Base-by-base conservation (phyloP, 1,139 yeast species). In the Hemisphaericaspora xylanilytica region DNA sequence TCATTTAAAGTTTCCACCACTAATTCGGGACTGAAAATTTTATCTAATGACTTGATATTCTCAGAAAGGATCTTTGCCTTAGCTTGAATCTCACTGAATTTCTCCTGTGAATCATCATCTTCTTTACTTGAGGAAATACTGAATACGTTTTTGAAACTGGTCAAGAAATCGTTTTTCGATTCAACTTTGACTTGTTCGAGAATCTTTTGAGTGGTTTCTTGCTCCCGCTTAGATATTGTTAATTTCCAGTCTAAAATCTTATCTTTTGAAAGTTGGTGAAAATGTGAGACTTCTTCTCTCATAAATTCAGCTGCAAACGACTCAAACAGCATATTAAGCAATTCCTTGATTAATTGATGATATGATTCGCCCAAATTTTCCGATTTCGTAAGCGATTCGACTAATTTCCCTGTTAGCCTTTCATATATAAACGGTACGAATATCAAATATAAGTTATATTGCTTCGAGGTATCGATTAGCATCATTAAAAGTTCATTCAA, bases 111-210 rank as follows among this genome's bases (percentile, higher is more conserved):
- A 7, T 38, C 37, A 7, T 38, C 37, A 2, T 46, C 50, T 6
- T 42, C 49, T 4, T 51, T 39, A 3, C 58, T 37, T 13, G 54
- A 46, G 46, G 67, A 70, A 32, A 77, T 71, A 9, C 75, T 67
- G 41, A 76, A 66, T 55, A 83, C 81, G 49, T 80, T 82, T 21
- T 80, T 76, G 57, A 84, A 84, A 51, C 81, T 76, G 28, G 80
- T 64, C 39, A 80, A 62, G 43, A 71, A 70, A 46, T 71, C 77
- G 45, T 62, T 67, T 37, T 70, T 71, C 1, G 73, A 55, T 47
- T 70, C 75, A 12, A 27, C 36, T 45, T 61, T 63, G 11, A 71
- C 75, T 36, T 65, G 67, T 43, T 65, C 63, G 37, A 66, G 54
- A 31, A 71, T 70, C 38, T 51, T 65, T 43, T 65, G 64, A 1